A percentile compares a stretch with the other conserved stretches of the same genome.
Evolutionary conservation across 1,284 basidiomycete genomes (phyloP).

Genomic region (Golubevia pallescens): DNA sequence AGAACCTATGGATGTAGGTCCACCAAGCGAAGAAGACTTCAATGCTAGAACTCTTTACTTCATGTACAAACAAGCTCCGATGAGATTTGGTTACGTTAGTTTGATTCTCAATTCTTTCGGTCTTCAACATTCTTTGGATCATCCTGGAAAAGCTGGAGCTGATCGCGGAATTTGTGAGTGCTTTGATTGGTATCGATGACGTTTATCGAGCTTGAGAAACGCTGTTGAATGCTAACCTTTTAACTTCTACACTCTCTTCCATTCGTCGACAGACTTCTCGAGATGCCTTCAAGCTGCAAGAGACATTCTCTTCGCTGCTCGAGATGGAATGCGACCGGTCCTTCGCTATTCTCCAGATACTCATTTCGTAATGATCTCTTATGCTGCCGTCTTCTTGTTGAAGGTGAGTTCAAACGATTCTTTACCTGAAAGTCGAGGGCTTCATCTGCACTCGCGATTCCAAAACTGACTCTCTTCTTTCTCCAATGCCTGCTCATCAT

Average conservation of each 20-base stretch:
- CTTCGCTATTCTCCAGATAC: slow-evolving; percentile 87
- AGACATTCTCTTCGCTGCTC: slow-evolving; percentile 40
- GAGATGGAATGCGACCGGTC: slow-evolving; percentile 61
- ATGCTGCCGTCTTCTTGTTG: slow-evolving; percentile 67
- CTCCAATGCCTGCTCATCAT: slow-evolving; percentile 20
- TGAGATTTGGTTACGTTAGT: slow-evolving; percentile 50
- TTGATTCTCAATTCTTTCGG: slow-evolving; percentile 83
- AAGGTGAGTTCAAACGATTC: slow-evolving; percentile 20
- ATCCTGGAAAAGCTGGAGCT: slow-evolving; percentile 41
- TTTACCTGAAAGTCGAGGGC: not conserved
- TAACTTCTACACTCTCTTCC: not conserved
- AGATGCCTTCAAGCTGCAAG: slow-evolving; percentile 56
- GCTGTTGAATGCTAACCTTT: not conserved
- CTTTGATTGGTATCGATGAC: slow-evolving; percentile 21
- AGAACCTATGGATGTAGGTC: slow-evolving; percentile 14
- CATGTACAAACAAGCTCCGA: slow-evolving; percentile 37
- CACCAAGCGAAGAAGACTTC: slow-evolving; percentile 33
- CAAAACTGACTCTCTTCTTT: not conserved
- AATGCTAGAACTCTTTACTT: slow-evolving; percentile 48
- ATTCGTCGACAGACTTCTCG: slow-evolving; percentile 34
- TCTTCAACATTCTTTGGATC: slow-evolving; percentile 86
- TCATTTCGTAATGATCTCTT: slow-evolving; percentile 87
- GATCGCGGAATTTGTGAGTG: slow-evolving; percentile 51
- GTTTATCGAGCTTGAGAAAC: slow-evolving; percentile 1
- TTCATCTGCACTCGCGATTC: slow-evolving; percentile 3